A percentile compares a stretch with the other conserved stretches of the same genome.
phyloP scores from a whole-genome alignment of 129 eudicot genomes.

The Helianthus tuberosus region DNA sequence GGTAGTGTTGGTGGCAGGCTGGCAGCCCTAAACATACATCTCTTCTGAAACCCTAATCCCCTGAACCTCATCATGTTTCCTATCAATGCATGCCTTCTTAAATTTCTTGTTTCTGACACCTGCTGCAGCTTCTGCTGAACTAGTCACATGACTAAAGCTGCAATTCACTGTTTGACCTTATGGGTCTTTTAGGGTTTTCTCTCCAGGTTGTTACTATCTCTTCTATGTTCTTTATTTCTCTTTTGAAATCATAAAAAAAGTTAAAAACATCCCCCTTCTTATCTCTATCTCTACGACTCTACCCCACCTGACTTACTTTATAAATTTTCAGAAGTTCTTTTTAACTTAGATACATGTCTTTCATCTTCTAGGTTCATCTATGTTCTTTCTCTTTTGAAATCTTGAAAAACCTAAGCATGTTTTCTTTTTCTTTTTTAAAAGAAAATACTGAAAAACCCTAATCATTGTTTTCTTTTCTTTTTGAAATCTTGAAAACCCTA shows the following conservation, averaged over 20 bases:
- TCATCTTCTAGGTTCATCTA: slow-evolving; percentile 4
- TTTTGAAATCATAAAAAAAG: neutral
- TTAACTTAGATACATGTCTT: slow-evolving; percentile 13
- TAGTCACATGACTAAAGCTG: slow-evolving; percentile 41
- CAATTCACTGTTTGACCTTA: slow-evolving; percentile 38
- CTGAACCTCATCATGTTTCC: slow-evolving; percentile 19
- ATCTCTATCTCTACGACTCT: neutral
- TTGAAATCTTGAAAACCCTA: neutral
- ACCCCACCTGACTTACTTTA: slow-evolving; percentile 16
- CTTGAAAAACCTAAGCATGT: neutral
- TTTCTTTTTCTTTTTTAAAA: neutral
- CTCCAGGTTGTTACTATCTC: slow-evolving; percentile 21
- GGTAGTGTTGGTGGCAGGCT: slow-evolving; percentile 26
- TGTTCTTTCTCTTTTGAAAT: slow-evolving; percentile 2
- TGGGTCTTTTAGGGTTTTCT: slow-evolving; percentile 39
- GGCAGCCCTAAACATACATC: slow-evolving; percentile 34
- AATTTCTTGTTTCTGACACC: slow-evolving; percentile 34
- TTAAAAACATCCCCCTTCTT: neutral
- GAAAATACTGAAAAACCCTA: slow-evolving; percentile 24
- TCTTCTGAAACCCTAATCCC: slow-evolving; percentile 36
- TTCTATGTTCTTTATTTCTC: neutral
- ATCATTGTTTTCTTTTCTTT: neutral
- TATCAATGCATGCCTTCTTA: slow-evolving; percentile 25
- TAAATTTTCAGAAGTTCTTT: slow-evolving; percentile 19
- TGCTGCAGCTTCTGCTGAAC: slow-evolving; percentile 14